These are phyloP conservation scores for Ogataea nitratoaversa DNA, from an alignment of 805 yeast genomes.

Conservation along the genomic window DNA sequence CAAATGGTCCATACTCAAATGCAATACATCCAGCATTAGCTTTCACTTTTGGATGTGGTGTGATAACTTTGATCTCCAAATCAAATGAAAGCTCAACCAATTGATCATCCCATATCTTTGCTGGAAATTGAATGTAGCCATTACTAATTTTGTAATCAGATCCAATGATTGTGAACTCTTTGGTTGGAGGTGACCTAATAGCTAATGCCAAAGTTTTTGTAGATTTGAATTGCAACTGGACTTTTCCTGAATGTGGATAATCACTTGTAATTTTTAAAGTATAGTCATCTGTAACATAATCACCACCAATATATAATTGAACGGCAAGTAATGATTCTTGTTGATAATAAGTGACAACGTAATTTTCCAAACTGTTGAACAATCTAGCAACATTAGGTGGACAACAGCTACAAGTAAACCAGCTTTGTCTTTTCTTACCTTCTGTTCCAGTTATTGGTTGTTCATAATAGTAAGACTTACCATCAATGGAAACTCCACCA, in stretches of 20 bases:
- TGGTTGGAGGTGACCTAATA: slow-evolving; percentile 12
- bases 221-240: slow-evolving; percentile 3
- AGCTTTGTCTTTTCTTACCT: slow-evolving; percentile 13
- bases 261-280: slow-evolving; percentile 6
- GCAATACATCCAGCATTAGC: slow-evolving; percentile 19
- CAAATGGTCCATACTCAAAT: slow-evolving; percentile 19
- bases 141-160: slow-evolving; percentile 1
- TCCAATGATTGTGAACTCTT: neutral
- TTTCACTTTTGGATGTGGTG: slow-evolving; percentile 14
- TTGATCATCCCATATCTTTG: slow-evolving; percentile 5
- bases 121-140: slow-evolving; percentile 11
- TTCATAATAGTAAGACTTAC: slow-evolving; percentile 19
- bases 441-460: slow-evolving; percentile 19
- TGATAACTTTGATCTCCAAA: slow-evolving; percentile 8
- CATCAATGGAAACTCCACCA: slow-evolving; percentile 25
- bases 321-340: slow-evolving; percentile 7
- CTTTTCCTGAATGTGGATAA: slow-evolving; percentile 13
- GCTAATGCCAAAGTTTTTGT: slow-evolving; percentile 6
- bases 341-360: slow-evolving; percentile 5
- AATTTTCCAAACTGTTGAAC: slow-evolving; percentile 20
- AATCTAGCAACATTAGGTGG: slow-evolving; percentile 27
- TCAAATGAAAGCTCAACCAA: slow-evolving; percentile 7
- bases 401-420: slow-evolving; percentile 24
- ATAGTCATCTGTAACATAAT: slow-evolving; percentile 1
- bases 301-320: slow-evolving; percentile 16